phyloP scores from a whole-genome alignment of 192 early-diverging fungal genomes.

The Physocladia obscura region DNA sequence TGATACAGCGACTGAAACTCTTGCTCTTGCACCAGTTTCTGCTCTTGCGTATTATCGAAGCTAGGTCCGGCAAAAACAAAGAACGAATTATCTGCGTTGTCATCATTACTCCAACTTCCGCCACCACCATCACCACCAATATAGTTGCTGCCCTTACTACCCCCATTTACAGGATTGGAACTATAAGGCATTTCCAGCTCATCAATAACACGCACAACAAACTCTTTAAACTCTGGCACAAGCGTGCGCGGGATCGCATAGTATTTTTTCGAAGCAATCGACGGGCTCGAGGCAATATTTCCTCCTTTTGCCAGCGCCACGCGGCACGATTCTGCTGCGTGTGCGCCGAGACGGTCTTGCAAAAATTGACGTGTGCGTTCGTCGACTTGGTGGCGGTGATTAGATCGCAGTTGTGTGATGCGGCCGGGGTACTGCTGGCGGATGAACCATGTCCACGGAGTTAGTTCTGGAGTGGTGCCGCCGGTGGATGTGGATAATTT shows the following conservation, averaged over 20 bases:
- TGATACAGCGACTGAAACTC: no score
- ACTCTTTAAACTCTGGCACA: slow-evolving; percentile 6
- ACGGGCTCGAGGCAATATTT: not conserved
- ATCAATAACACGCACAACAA: not conserved
- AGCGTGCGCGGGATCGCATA: not conserved
- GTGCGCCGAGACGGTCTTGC: not conserved
- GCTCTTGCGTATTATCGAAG: no score
- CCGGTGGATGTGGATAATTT: no score
- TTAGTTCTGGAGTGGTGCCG: no score
- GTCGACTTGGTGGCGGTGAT: slow-evolving; percentile 10
- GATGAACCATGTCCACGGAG: slow-evolving; percentile 2
- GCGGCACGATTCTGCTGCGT: not conserved
- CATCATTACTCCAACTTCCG: not conserved
- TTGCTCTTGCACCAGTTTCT: no score
- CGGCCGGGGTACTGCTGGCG: not conserved
- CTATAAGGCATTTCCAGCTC: not conserved
- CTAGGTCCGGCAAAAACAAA: not conserved
- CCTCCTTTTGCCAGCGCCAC: not conserved
- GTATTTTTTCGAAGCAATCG: not conserved
- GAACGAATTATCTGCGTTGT: not conserved
- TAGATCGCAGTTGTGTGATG: not conserved
- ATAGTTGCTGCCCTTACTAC: not conserved
- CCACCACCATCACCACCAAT: not conserved
- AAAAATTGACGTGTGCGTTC: slow-evolving; percentile 1
- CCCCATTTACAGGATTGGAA: not conserved